Conservation (phyloP, 371 early-diverging fungal genomes). For the Homolaphlyctis polyrhiza region DNA sequence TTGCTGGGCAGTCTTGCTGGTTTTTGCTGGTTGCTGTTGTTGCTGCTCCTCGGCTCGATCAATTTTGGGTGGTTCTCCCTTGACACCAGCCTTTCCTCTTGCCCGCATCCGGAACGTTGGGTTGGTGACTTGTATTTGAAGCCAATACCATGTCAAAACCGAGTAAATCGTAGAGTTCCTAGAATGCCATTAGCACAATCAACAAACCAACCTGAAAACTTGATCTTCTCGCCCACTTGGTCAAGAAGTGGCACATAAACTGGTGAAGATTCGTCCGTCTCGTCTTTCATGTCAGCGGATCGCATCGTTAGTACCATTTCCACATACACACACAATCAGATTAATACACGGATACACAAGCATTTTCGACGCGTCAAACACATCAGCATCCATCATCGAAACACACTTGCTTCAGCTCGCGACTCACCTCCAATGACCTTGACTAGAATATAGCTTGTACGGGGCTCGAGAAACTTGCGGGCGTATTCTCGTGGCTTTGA, state of each 20-base stretch:
- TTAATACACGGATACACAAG: not conserved
- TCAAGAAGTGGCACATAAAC: constrained; percentile 32
- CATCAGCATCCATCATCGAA: not conserved
- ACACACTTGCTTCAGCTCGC: not conserved
- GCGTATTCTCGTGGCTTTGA: constrained; percentile 43
- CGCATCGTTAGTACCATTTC: not conserved
- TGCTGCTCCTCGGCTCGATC: not conserved
- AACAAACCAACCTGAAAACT: constrained; percentile 31
- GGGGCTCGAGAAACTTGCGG: constrained; percentile 30
- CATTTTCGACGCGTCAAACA: not conserved
- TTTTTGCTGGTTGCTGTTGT: not conserved
- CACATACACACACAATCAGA: not conserved
- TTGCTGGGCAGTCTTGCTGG: not conserved
- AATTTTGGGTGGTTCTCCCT: constrained; percentile 7
- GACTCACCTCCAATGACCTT: constrained; percentile 34
- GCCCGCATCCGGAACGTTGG: constrained; percentile 6
- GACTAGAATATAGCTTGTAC: constrained; percentile 39
- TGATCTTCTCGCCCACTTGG: constrained; percentile 30
- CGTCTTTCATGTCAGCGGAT: constrained; percentile 17
- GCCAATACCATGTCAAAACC: not conserved
- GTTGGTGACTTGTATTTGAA: not conserved
- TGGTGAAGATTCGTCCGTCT: constrained; percentile 26
- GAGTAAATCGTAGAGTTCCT: not conserved
- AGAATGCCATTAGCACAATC: not conserved
- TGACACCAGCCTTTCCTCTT: constrained; percentile 12